Conservation (phyloP, 2,329 filamentous ascomycete species). For the Colletotrichum sp. region DNA sequence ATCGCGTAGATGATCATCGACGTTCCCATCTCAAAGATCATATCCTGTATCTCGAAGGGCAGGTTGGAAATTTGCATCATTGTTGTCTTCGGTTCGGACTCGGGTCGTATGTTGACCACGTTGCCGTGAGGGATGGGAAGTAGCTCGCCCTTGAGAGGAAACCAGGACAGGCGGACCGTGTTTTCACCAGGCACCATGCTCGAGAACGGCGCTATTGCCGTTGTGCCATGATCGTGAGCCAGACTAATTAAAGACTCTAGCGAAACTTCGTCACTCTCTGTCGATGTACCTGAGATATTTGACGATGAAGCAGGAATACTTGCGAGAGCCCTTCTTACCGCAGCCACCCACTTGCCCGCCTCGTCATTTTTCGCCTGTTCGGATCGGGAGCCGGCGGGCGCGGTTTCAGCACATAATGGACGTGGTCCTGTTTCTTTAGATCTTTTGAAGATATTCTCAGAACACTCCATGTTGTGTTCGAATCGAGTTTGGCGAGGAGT, state of each 20-base stretch:
- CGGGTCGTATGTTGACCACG: rapidly evolving
- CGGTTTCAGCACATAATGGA: not conserved
- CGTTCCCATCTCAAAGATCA: not conserved
- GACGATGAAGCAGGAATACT: not conserved
- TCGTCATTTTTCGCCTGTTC: not conserved
- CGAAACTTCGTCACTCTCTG: not conserved
- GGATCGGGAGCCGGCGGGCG: not conserved
- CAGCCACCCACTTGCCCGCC: not conserved
- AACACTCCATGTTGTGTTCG: not conserved
- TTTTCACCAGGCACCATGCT: not conserved
- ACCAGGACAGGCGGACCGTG: not conserved
- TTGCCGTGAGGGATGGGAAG: not conserved
- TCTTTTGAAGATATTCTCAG: rapidly evolving
- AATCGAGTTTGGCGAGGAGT: not conserved
- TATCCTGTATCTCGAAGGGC: not conserved
- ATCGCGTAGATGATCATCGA: not conserved
- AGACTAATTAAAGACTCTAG: rapidly evolving
- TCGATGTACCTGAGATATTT: not conserved
- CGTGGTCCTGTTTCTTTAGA: not conserved
- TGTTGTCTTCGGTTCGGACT: not conserved
- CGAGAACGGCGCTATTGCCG: not conserved
- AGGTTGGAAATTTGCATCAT: not conserved
- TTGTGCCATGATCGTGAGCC: not conserved
- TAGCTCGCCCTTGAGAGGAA: not conserved
- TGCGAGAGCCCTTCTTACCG: not conserved